A percentile compares a stretch with the other conserved stretches of the same genome.
phyloP scores from a whole-genome alignment of 1,139 yeast species.

The Blastobotrys ciferrii region DNA sequence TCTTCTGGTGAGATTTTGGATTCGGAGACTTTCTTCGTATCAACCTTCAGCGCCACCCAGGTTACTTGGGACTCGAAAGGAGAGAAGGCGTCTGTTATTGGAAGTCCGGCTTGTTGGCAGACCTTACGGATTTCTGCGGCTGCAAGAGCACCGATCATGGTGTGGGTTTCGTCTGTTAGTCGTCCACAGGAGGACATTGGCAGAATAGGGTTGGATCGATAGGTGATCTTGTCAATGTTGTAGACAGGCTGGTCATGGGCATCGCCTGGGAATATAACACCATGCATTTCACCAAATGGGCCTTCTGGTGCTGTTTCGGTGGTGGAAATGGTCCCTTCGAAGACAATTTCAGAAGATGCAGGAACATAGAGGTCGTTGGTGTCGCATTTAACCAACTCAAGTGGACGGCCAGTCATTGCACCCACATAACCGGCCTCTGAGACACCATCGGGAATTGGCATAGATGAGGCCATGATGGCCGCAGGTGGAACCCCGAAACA shows the following conservation, averaged over 20 bases:
- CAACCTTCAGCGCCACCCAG: conserved; percentile 4
- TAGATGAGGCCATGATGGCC: conserved; percentile 1
- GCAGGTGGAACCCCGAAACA: conserved; percentile 8
- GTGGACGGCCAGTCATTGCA: not conserved
- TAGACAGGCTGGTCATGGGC: not conserved
- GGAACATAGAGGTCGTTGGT: conserved; percentile 7
- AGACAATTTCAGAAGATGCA: conserved; percentile 6
- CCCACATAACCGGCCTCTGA: conserved; percentile 5
- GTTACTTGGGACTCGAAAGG: conserved; percentile 7
- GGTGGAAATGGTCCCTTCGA: conserved; percentile 6
- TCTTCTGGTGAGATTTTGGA: not conserved
- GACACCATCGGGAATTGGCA: conserved; percentile 6
- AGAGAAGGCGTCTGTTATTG: not conserved
- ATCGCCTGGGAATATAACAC: conserved; percentile 6
- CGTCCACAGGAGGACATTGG: not conserved
- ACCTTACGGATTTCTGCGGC: not conserved
- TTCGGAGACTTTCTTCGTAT: not conserved
- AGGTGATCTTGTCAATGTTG: conserved; percentile 5
- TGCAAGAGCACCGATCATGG: not conserved
- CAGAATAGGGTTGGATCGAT: conserved; percentile 4
- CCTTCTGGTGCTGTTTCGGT: conserved; percentile 7
- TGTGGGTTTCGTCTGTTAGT: conserved; percentile 1
- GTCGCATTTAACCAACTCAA: conserved; percentile 6
- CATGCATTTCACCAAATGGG: conserved; percentile 8
- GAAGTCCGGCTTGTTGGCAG: not conserved